A percentile compares a stretch with the other conserved stretches of the same genome.
phyloP scores from a whole-genome alignment of 768 basidiomycete genomes.

The Boletus reticuloceps region DNA sequence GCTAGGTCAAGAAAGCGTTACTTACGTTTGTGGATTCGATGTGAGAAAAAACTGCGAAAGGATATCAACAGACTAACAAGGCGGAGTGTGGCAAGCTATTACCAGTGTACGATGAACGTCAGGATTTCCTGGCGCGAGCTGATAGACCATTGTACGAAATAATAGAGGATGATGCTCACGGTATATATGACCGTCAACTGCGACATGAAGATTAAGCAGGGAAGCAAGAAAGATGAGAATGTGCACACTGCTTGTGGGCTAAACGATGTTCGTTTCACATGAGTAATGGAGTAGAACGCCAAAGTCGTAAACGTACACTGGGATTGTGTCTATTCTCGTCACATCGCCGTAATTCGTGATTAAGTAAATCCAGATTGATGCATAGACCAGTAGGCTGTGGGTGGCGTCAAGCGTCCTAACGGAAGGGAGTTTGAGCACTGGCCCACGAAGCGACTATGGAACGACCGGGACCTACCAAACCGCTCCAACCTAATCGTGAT shows the following conservation, averaged over 20 bases:
- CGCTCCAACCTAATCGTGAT: conserved; percentile 19
- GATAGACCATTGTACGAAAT: not conserved
- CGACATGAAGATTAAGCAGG: not conserved
- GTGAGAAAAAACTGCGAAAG: conserved; percentile 5
- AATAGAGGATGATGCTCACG: conserved; percentile 7
- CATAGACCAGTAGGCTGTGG: conserved; percentile 41
- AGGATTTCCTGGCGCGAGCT: conserved; percentile 40
- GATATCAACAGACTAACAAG: not conserved
- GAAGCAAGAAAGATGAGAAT: not conserved
- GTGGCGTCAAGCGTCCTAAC: conserved; percentile 34
- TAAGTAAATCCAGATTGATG: conserved; percentile 43
- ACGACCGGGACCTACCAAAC: conserved; percentile 21
- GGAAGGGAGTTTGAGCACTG: not conserved
- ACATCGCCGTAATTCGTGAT: conserved; percentile 42
- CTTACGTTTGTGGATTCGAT: conserved; percentile 15
- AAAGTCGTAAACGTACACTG: conserved; percentile 35
- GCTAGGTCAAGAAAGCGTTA: not conserved
- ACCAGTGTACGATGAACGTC: conserved; percentile 54
- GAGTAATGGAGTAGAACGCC: not conserved
- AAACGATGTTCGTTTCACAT: not conserved
- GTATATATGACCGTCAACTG: conserved; percentile 34
- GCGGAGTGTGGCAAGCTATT: not conserved
- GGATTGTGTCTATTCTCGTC: conserved; percentile 40
- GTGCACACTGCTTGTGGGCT: conserved; percentile 29
- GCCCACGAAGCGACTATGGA: not conserved